phyloP scores from a whole-genome alignment of 1,284 basidiomycete genomes.

The Farysia itapuensis region DNA sequence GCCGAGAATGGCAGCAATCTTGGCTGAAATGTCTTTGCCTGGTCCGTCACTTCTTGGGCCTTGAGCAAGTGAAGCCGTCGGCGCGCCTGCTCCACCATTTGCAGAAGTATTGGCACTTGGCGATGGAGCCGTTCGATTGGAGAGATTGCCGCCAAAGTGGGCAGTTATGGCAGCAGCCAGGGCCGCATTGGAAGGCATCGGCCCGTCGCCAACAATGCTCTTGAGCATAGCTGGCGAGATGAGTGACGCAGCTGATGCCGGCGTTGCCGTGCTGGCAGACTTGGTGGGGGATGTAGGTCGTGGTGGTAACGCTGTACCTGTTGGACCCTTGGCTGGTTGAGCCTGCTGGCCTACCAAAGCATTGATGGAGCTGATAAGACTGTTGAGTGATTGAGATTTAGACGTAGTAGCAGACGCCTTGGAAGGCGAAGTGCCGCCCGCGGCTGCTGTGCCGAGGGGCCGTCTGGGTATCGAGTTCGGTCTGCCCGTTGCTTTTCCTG shows the following conservation, averaged over 20 bases:
- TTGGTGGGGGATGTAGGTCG: background rate
- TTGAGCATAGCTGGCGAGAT: constrained; percentile 7
- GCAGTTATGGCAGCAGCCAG: constrained; percentile 32
- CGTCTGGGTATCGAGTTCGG: background rate
- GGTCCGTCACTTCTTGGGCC: constrained; percentile 1
- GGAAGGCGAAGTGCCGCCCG: background rate
- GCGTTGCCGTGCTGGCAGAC: background rate
- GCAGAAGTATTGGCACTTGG: background rate
- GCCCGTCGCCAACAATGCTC: constrained; percentile 34
- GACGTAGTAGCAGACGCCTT: background rate
- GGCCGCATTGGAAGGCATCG: constrained; percentile 38
- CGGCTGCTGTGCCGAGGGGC: background rate
- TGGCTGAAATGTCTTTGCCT: constrained; percentile 29
- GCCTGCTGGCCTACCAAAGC: constrained; percentile 26
- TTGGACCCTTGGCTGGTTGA: constrained; percentile 31
- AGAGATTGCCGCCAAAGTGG: constrained; percentile 30
- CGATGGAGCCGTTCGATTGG: constrained; percentile 10
- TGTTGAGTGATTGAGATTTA: constrained; percentile 18
- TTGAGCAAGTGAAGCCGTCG: constrained; percentile 1
- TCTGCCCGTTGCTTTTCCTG: background rate
- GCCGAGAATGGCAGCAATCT: constrained; percentile 33
- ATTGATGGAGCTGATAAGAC: constrained; percentile 29
- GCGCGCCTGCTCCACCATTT: background rate
- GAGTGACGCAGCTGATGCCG: background rate
- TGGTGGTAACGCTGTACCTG: constrained; percentile 28